Evolutionary conservation across 1,139 yeast genomes (phyloP).

Genomic region (Candida anutae): DNA sequence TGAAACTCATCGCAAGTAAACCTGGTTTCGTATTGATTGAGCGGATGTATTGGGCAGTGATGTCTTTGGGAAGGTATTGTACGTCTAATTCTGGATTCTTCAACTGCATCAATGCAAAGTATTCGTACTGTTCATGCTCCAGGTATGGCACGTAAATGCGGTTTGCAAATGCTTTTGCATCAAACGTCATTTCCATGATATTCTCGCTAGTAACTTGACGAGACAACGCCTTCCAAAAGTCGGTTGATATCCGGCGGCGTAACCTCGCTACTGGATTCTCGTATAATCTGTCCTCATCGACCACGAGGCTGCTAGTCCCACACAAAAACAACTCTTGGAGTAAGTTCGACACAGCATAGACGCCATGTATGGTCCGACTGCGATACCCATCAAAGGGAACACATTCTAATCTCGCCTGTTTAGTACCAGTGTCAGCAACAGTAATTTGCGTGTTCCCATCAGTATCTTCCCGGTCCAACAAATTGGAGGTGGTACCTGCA

Average conservation of each 20-base stretch:
- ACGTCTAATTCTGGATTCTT: constrained; percentile 66
- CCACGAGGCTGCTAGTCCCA: constrained; percentile 60
- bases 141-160: constrained; percentile 72
- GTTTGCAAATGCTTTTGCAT: constrained; percentile 64
- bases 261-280: constrained; percentile 85
- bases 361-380: constrained; percentile 72
- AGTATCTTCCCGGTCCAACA: constrained; percentile 77
- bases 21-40: constrained; percentile 84
- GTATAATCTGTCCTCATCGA: constrained; percentile 77
- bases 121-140: constrained; percentile 67
- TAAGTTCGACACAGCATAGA: constrained; percentile 83
- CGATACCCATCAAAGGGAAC: constrained; percentile 77
- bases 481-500: constrained; percentile 60
- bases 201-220: constrained; percentile 59
- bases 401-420: constrained; percentile 75
- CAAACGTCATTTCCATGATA: constrained; percentile 66
- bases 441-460: constrained; percentile 84
- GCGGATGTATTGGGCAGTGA: constrained; percentile 66
- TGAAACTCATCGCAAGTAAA: constrained; percentile 71
- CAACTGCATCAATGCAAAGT: constrained; percentile 48
- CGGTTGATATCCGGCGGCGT: constrained; percentile 63
- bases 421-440: constrained; percentile 91
- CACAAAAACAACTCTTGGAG: constrained; percentile 89
- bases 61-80: constrained; percentile 53
- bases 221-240: constrained; percentile 78